phyloP scores from a whole-genome alignment of 441 rosid genomes.

The Gossypium lobatum region DNA sequence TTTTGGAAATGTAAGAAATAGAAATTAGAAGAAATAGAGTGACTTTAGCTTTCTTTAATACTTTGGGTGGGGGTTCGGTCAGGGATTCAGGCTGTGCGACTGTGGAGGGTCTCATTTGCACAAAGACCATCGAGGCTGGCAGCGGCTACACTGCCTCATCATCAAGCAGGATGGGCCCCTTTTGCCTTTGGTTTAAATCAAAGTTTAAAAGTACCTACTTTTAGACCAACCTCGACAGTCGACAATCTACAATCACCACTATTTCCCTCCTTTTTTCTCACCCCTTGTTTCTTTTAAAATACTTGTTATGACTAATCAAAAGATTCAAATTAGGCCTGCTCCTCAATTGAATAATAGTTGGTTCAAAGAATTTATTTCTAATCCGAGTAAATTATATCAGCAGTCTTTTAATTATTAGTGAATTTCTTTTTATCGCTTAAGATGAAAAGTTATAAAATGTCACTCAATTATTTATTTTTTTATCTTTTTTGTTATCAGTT shows the following conservation, averaged over 20 bases:
- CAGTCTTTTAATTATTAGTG: too few species aligned
- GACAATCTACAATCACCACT: slow-evolving; percentile 23
- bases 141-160: too few species aligned
- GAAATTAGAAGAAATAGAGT: too few species aligned
- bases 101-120: not conserved
- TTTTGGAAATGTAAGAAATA: not conserved
- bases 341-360: too few species aligned
- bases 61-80: slow-evolving; percentile 30
- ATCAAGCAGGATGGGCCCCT: not conserved
- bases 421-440: too few species aligned
- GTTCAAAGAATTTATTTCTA: too few species aligned
- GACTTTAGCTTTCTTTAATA: slow-evolving; percentile 25
- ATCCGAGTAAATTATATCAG: too few species aligned
- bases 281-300: not conserved
- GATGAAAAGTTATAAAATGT: too few species aligned
- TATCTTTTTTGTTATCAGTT: too few species aligned
- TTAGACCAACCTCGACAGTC: slow-evolving; percentile 36
- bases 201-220: slow-evolving; percentile 27
- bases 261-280: not conserved
- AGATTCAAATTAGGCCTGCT: too few species aligned
- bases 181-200: slow-evolving; percentile 15
- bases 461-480: too few species aligned
- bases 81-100: not conserved
- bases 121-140: not conserved
- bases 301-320: not conserved